Base-by-base conservation (phyloP, 768 basidiomycete species). In the Asterophora parasitica region DNA sequence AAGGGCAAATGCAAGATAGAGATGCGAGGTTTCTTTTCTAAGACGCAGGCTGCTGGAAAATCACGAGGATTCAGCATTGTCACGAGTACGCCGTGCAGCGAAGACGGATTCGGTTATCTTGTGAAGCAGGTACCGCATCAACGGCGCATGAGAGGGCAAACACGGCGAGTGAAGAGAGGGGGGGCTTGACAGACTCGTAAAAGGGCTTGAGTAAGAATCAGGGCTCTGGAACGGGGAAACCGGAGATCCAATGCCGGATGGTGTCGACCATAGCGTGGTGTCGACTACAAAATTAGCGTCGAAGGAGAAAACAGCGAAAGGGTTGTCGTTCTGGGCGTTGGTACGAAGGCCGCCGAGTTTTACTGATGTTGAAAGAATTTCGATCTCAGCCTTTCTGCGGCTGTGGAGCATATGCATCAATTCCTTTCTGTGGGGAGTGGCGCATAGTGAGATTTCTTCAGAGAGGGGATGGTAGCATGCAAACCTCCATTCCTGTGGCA, bases 361-460 rank as follows among this genome's bases (percentile, higher is more conserved):
- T 30, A 43, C 49, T 17, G 51, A 58, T 11, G 54, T 58, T 10
- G 66, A 65, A 30, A 90, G 60, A 34, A 88, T 73, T 61, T 98
- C 91, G 39, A 94, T 94, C 65, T 98, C 95, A 3, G 94, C 94
- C 65, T 97, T 97, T 37, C 83, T 80, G n/a, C 88, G 79, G 4
- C 68, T 72, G 59, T 88, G 82, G 30, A 97, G 65, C 78, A 96
- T 90, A 54, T 81, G 73, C 62, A 74, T 74, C 2, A 97, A 78
- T 58, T 95, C 92, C 54, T 80, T 83, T 66, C 92, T 94, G 61
- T 7, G 34, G 19, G 28, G 8, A 31, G 42, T 46, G 46, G 42
- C 35, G 30, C 28, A 49, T 28, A 46, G 51, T 47, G 34, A 48
- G 32, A 41, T 38, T 46, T 13, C 17, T 41, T 17, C 17, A 28